Evolutionary conservation across 495 filamentous ascomycete genomes (phyloP).

Genomic region (Platismatia glauca): DNA sequence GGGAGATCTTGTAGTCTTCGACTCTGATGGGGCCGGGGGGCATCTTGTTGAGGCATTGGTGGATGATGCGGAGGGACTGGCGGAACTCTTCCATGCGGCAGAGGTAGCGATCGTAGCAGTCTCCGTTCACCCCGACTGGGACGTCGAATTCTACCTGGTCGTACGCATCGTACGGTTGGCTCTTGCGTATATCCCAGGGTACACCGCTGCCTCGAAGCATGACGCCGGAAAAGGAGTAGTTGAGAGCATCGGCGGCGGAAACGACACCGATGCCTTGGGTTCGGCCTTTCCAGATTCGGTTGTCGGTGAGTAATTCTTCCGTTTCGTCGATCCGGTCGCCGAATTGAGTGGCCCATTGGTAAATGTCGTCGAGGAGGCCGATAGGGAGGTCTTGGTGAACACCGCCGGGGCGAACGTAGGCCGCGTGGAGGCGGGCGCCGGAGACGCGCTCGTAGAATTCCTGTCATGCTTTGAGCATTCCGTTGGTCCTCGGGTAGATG

Average conservation of each 20-base stretch:
- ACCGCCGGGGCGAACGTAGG: conserved; percentile 95
- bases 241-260: conserved; percentile 81
- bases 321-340: conserved; percentile 99
- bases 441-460: conserved; percentile 99
- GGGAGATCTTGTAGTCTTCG: conserved; percentile 98
- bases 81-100: conserved; percentile 99
- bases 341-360: conserved; percentile 99
- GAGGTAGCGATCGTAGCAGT: conserved; percentile 98
- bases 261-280: conserved; percentile 90
- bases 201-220: conserved; percentile 97
- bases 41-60: conserved; percentile 99
- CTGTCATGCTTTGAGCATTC: conserved; percentile 34
- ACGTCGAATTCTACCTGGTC: conserved; percentile 97
- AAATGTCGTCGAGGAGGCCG: conserved; percentile 96
- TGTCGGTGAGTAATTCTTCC: conserved; percentile 96
- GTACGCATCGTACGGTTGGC: conserved; percentile 92
- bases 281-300: conserved; percentile 95
- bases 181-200: conserved; percentile 97
- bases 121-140: conserved; percentile 89
- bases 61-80: conserved; percentile 93
- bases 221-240: conserved; percentile 91
- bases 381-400: conserved; percentile 92
- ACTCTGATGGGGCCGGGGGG: conserved; percentile 86
- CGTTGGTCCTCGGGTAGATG: not conserved
- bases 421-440: conserved; percentile 93